A percentile compares a stretch with the other conserved stretches of the same genome.
These are phyloP conservation scores for Deinandra increscens DNA, from an alignment of 129 eudicot species.

Conservation along the genomic window DNA sequence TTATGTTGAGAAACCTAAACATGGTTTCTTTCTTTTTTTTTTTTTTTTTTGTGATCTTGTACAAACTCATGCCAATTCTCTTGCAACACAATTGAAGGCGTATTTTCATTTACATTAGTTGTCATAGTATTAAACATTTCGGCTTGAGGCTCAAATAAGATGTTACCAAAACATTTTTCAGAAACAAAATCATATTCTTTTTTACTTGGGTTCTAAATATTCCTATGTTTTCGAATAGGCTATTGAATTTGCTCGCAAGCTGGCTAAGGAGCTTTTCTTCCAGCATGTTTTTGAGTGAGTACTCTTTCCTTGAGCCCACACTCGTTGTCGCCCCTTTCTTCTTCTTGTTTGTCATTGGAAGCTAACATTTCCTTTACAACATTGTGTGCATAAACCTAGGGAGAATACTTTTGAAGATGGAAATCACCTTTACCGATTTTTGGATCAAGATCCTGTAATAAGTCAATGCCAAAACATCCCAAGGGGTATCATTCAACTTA, in stretches of 20 bases:
- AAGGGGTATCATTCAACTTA: slow-evolving; percentile 62
- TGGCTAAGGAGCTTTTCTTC: slow-evolving; percentile 65
- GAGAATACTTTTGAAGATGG: slow-evolving; percentile 73
- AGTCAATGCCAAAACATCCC: slow-evolving; percentile 66
- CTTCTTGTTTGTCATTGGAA: neutral
- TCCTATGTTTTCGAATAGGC: slow-evolving; percentile 40
- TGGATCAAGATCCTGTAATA: slow-evolving; percentile 70
- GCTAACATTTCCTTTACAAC: slow-evolving; percentile 10
- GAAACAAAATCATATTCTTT: neutral
- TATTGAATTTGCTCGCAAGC: slow-evolving; percentile 67
- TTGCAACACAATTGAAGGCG: slow-evolving; percentile 1
- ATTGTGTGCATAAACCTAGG: slow-evolving; percentile 32
- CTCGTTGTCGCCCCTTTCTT: neutral
- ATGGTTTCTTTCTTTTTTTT: neutral
- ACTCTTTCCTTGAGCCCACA: neutral
- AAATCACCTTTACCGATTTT: slow-evolving; percentile 59
- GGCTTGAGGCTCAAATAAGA: neutral
- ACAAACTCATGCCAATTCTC: slow-evolving; percentile 8
- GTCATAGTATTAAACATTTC: neutral
- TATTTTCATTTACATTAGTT: slow-evolving; percentile 5
- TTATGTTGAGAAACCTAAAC: slow-evolving; percentile 13
- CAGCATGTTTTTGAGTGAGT: slow-evolving; percentile 66
- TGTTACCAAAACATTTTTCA: neutral
- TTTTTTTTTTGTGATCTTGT: neutral
- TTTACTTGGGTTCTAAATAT: neutral